Conservation (phyloP, 2,329 filamentous ascomycete genomes). For the Claviceps humidiphila region DNA sequence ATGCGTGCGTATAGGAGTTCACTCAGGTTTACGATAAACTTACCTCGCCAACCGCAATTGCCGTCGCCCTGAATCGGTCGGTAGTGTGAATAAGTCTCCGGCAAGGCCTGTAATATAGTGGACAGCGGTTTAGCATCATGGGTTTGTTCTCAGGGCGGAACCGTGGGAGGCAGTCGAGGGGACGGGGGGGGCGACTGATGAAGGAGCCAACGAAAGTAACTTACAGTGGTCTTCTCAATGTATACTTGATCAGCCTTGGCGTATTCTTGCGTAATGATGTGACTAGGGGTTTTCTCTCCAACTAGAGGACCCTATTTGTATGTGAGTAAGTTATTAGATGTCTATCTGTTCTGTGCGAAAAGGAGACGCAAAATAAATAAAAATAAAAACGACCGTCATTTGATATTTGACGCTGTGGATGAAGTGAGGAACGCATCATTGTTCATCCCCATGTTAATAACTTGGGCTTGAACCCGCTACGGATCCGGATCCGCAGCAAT, state of each 20-base stretch:
- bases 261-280: slow-evolving; percentile 71
- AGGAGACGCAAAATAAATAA: background rate
- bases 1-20: background rate
- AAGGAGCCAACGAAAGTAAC: slow-evolving; percentile 16
- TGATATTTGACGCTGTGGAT: background rate
- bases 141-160: background rate
- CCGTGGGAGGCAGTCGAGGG: no score
- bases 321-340: background rate
- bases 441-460: background rate
- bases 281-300: slow-evolving; percentile 63
- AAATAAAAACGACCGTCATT: background rate
- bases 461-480: background rate
- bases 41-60: slow-evolving; percentile 96
- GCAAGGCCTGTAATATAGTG: slow-evolving; percentile 48
- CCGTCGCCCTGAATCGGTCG: slow-evolving; percentile 83
- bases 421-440: background rate
- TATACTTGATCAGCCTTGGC: slow-evolving; percentile 76
- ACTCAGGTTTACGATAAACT: slow-evolving; percentile 20
- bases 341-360: background rate
- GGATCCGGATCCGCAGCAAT: background rate
- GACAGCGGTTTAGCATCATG: background rate
- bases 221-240: slow-evolving; percentile 74
- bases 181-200: background rate
- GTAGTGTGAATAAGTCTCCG: slow-evolving; percentile 74
- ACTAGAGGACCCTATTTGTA: slow-evolving; percentile 62